phyloP scores from a whole-genome alignment of 2,329 filamentous ascomycete species.

The Fusarium gaditjirri region DNA sequence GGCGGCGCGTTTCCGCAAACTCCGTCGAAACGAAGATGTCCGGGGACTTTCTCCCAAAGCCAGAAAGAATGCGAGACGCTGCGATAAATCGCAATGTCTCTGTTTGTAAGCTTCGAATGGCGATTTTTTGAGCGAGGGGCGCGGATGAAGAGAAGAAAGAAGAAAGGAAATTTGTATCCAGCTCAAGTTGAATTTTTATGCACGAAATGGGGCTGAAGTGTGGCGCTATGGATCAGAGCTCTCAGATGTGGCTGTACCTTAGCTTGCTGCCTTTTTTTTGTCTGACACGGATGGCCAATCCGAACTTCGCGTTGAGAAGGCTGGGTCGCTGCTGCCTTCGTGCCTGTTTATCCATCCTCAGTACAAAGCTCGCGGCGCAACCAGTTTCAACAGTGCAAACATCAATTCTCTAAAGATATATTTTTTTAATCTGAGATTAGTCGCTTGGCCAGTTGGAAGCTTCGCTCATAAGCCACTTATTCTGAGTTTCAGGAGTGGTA shows the following conservation, averaged over 20 bases:
- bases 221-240: conserved; percentile 29
- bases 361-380: conserved; percentile 39
- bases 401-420: not conserved
- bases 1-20: conserved; percentile 98
- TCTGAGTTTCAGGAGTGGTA: not conserved
- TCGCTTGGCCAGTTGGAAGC: not conserved
- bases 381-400: conserved; percentile 8
- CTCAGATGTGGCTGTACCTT: conserved; percentile 25
- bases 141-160: conserved; percentile 59
- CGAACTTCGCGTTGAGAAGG: conserved; percentile 41
- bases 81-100: conserved; percentile 58
- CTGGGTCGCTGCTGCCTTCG: conserved; percentile 46
- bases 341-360: conserved; percentile 40
- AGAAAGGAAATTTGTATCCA: conserved; percentile 20
- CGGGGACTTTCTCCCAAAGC: conserved; percentile 99
- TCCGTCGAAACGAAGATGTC: conserved; percentile 69
- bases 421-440: not conserved
- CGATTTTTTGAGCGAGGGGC: conserved; percentile 98
- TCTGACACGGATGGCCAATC: conserved; percentile 39
- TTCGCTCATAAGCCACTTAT: not conserved
- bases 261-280: conserved; percentile 32
- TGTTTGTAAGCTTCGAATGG: conserved; percentile 99
- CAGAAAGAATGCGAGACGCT: conserved; percentile 46
- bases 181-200: conserved; percentile 43
- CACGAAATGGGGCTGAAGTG: conserved; percentile 34